These are phyloP conservation scores for Chaetomiaceae sp. DNA, from an alignment of 2,329 filamentous ascomycete genomes.

Conservation along the genomic window DNA sequence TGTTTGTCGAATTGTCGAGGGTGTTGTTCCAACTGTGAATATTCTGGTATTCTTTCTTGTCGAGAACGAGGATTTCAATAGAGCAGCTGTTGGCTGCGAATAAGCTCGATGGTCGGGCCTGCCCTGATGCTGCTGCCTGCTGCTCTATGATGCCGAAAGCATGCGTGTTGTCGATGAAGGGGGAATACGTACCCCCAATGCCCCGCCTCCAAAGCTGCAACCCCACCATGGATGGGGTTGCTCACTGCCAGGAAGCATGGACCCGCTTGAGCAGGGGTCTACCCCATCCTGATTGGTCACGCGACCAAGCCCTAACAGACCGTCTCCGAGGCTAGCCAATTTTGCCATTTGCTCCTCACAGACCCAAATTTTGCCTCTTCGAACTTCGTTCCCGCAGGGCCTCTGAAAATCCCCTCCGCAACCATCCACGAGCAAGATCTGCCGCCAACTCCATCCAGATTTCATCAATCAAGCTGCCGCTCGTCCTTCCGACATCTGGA, in stretches of 20 bases:
- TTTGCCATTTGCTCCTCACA: constrained; percentile 31
- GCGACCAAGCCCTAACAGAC: constrained; percentile 26
- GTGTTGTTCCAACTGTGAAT: no score
- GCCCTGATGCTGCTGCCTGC: constrained; percentile 12
- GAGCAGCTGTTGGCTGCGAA: no score
- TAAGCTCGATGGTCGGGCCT: not conserved
- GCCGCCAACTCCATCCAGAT: constrained; percentile 44
- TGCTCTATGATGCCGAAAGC: constrained; percentile 5
- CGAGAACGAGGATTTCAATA: no score
- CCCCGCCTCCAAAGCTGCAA: constrained; percentile 9
- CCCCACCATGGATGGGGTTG: constrained; percentile 14
- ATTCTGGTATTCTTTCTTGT: no score
- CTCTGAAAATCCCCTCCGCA: constrained; percentile 34
- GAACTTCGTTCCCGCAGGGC: constrained; percentile 45
- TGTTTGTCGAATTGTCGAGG: no score
- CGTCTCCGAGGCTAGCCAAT: constrained; percentile 33
- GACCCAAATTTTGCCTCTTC: constrained; percentile 31
- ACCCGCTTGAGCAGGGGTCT: constrained; percentile 14
- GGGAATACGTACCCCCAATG: constrained; percentile 9
- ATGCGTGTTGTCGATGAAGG: not conserved
- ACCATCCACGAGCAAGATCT: constrained; percentile 50
- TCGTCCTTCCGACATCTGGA: constrained; percentile 40
- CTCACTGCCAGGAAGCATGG: constrained; percentile 3
- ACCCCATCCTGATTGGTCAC: constrained; percentile 20
- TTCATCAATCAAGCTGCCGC: constrained; percentile 45